Conservation (phyloP, 1,284 basidiomycete genomes). For the Trametes pubescens region DNA sequence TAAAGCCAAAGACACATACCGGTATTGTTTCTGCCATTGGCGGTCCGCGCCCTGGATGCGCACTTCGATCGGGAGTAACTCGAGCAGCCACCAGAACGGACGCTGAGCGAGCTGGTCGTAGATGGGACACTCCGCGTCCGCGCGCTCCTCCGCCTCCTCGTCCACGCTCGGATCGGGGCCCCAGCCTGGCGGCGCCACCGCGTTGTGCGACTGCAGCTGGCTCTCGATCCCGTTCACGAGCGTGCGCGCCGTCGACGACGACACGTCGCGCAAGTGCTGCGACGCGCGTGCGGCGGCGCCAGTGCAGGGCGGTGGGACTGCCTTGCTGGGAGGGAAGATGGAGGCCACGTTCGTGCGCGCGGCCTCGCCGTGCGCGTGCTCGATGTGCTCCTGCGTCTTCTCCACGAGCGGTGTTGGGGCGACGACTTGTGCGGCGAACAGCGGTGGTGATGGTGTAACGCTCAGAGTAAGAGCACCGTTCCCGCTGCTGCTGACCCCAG, state of each 20-base stretch:
- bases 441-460: conserved; percentile 2
- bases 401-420: conserved; percentile 26
- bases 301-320: background rate
- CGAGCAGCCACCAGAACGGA: conserved; percentile 64
- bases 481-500: background rate
- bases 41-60: conserved; percentile 47
- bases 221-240: conserved; percentile 16
- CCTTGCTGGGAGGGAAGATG: background rate
- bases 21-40: conserved; percentile 44
- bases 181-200: conserved; percentile 6
- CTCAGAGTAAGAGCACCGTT: background rate
- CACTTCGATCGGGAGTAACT: conserved; percentile 47
- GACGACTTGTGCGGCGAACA: conserved; percentile 16
- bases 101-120: conserved; percentile 59
- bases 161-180: conserved; percentile 26
- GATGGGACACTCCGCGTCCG: conserved; percentile 58
- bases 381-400: conserved; percentile 23
- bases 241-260: conserved; percentile 26
- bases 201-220: background rate
- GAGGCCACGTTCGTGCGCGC: background rate
- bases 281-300: background rate
- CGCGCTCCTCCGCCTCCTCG: conserved; percentile 60
- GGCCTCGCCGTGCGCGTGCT: conserved; percentile 16
- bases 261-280: conserved; percentile 24
- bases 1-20: background rate